Conservation (phyloP, 345 rosid genomes). For the Arabis hirsuta region DNA sequence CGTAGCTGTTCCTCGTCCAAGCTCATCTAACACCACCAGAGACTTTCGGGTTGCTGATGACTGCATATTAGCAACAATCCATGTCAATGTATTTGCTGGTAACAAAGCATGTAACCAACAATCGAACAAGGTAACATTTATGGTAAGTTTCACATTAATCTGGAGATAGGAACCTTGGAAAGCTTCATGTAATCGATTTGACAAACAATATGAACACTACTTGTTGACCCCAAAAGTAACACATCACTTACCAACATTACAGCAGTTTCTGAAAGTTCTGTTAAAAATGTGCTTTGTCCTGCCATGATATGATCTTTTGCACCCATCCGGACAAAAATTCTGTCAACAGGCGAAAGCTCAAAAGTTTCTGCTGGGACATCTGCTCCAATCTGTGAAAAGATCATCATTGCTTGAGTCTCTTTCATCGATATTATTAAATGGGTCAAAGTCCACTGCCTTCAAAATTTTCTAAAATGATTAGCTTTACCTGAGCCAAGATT, state of each 20-base stretch:
- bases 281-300: conserved; percentile 92
- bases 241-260: conserved; percentile 70
- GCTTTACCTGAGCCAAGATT: conserved; percentile 86
- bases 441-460: neutral
- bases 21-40: conserved; percentile 91
- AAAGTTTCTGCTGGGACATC: conserved; percentile 93
- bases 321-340: conserved; percentile 94
- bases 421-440: neutral
- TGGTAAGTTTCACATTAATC: conserved; percentile 13
- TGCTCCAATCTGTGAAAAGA: conserved; percentile 73
- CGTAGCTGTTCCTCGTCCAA: conserved; percentile 96
- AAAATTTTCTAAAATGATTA: neutral
- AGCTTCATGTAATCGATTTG: conserved; percentile 22
- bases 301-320: conserved; percentile 96
- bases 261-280: conserved; percentile 99
- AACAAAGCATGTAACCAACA: neutral
- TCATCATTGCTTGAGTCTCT: conserved; percentile 11
- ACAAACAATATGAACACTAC: conserved; percentile 26
- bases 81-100: no score
- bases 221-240: no score
- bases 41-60: conserved; percentile 80
- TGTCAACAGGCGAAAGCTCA: conserved; percentile 81
- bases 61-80: conserved; percentile 46
- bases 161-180: neutral
- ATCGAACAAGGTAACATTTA: neutral